Evolutionary conservation across 192 early-diverging fungal species (phyloP).

Genomic region (Coemansia sp.): DNA sequence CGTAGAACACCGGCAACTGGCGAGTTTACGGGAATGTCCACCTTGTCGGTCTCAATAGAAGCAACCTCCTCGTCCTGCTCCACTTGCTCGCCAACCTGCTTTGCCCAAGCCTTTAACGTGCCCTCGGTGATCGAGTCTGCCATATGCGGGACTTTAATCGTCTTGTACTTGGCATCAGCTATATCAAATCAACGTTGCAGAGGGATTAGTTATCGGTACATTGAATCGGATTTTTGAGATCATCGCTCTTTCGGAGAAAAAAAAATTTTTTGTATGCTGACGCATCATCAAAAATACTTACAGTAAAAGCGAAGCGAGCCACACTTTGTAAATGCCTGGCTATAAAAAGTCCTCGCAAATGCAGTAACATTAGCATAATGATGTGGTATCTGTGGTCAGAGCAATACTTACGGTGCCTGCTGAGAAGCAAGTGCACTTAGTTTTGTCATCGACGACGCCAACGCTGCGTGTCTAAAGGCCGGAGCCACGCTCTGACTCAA

Average conservation of each 20-base stretch:
- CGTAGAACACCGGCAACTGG: constrained; percentile 86
- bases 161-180: constrained; percentile 51
- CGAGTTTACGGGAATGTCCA: constrained; percentile 97
- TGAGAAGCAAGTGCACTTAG: constrained; percentile 29
- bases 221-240: neutral
- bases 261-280: neutral
- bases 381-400: too few species aligned
- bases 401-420: constrained; percentile 42
- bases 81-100: constrained; percentile 95
- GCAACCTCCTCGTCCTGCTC: constrained; percentile 92
- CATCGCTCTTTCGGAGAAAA: constrained; percentile 7
- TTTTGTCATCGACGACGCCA: constrained; percentile 21
- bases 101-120: constrained; percentile 92
- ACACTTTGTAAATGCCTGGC: constrained; percentile 27
- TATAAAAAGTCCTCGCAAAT: constrained; percentile 6
- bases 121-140: constrained; percentile 99
- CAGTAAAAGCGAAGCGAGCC: constrained; percentile 45
- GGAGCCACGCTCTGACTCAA: constrained; percentile 39
- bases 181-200: constrained; percentile 1
- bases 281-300: constrained; percentile 20
- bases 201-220: too few species aligned
- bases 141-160: constrained; percentile 93
- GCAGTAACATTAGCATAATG: too few species aligned
- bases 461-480: constrained; percentile 33
- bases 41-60: constrained; percentile 99